Conservation (phyloP, 345 rosid species). For the Eucalyptus rudis region DNA sequence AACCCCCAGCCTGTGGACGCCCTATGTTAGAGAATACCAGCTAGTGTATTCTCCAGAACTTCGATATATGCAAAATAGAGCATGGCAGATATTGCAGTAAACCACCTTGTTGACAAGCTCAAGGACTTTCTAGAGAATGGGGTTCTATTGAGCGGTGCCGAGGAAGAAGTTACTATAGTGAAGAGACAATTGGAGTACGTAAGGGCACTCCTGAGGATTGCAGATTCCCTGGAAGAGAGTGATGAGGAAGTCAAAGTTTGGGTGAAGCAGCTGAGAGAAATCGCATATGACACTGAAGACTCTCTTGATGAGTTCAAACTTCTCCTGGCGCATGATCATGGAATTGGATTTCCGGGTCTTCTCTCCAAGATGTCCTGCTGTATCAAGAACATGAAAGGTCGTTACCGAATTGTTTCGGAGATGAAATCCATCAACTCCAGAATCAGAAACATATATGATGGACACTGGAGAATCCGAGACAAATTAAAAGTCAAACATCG, state of each 20-base stretch:
- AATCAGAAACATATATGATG: neutral
- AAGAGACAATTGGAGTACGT: constrained; percentile 5
- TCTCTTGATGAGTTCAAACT: constrained; percentile 13
- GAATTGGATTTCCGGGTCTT: neutral
- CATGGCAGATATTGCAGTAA: neutral
- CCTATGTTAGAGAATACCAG: neutral
- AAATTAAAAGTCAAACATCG: neutral
- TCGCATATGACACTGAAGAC: constrained; percentile 23
- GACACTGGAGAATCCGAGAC: neutral
- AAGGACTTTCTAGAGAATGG: neutral
- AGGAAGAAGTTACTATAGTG: neutral
- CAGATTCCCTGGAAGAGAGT: constrained; percentile 7
- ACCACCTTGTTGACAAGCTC: neutral
- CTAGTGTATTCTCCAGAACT: neutral
- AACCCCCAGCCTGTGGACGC: neutral
- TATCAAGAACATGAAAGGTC: constrained; percentile 7
- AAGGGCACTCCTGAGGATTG: constrained; percentile 4
- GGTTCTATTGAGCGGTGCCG: neutral
- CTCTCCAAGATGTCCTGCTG: constrained; percentile 1
- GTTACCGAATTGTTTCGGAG: constrained; percentile 1
- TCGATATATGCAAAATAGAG: neutral
- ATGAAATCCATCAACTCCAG: constrained; percentile 4
- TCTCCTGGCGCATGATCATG: constrained; percentile 1
- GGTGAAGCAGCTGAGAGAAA: constrained; percentile 19
- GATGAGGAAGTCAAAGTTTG: constrained; percentile 8